These are phyloP conservation scores for Phaeoacremonium minimum DNA, from an alignment of 2,329 filamentous ascomycete species.

Conservation along the genomic window DNA sequence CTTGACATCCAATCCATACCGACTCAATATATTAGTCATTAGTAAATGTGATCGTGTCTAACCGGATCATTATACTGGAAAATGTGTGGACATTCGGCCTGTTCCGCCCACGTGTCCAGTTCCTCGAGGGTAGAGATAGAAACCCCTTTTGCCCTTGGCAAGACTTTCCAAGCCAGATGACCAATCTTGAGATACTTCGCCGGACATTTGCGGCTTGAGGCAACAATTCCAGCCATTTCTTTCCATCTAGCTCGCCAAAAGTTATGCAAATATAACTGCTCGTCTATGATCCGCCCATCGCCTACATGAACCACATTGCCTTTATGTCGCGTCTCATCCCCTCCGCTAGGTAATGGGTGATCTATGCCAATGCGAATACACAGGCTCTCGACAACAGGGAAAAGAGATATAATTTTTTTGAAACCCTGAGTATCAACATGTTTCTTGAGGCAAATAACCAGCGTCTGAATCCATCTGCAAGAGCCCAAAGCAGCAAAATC, in stretches of 20 bases:
- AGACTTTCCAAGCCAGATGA: conserved; percentile 4
- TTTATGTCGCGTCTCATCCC: conserved; percentile 1
- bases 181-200: conserved; percentile 6
- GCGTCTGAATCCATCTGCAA: conserved; percentile 3
- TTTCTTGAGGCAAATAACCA: conserved; percentile 4
- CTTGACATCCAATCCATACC: too few relatives aligned
- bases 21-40: too few relatives aligned
- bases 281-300: conserved; percentile 3
- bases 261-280: conserved; percentile 2
- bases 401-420: background rate
- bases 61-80: conserved; percentile 7
- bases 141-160: background rate
- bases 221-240: conserved; percentile 1
- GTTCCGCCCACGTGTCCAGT: conserved; percentile 5
- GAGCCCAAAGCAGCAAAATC: background rate
- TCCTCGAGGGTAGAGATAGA: background rate
- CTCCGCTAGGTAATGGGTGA: conserved; percentile 1
- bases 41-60: too few relatives aligned
- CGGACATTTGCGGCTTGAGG: conserved; percentile 2
- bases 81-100: background rate
- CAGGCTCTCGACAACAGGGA: background rate
- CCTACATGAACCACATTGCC: conserved; percentile 4
- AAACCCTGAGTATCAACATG: background rate
- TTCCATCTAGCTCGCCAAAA: conserved; percentile 3
- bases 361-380: conserved; percentile 7